Evolutionary conservation across 257 asterid species (phyloP).

Genomic region (Ballota nigra): DNA sequence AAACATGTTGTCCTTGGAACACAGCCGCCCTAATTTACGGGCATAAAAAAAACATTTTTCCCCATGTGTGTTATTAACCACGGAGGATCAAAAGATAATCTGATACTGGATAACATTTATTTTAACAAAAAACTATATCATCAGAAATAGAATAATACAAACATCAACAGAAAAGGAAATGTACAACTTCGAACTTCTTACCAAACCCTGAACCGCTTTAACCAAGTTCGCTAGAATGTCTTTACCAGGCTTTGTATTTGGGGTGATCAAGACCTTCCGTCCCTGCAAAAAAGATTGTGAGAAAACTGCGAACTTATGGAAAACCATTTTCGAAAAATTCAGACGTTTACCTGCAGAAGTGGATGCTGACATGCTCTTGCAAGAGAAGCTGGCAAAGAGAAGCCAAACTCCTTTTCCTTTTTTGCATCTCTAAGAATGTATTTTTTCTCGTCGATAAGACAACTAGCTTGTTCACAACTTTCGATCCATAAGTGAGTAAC

Average conservation of each 20-base stretch:
- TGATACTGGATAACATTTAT: too few relatives aligned
- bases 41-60: too few relatives aligned
- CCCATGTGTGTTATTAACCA: too few relatives aligned
- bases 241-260: conserved; percentile 92
- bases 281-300: conserved; percentile 62
- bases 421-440: conserved; percentile 76
- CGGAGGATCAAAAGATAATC: too few relatives aligned
- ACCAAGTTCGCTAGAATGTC: conserved; percentile 70
- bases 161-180: conserved; percentile 4
- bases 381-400: conserved; percentile 79
- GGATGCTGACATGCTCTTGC: conserved; percentile 73
- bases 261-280: conserved; percentile 72
- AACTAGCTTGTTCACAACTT: conserved; percentile 80
- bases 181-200: conserved; percentile 31
- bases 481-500: conserved; percentile 89
- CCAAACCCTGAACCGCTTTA: conserved; percentile 88
- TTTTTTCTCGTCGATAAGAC: conserved; percentile 78
- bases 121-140: too few relatives aligned
- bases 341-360: conserved; percentile 62
- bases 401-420: conserved; percentile 86
- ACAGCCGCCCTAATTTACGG: too few relatives aligned
- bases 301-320: conserved; percentile 10
- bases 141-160: too few relatives aligned
- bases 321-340: conserved; percentile 16
- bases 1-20: too few relatives aligned